These are phyloP conservation scores for Boletus rubropictus DNA, from an alignment of 768 basidiomycete species.

Conservation along the genomic window DNA sequence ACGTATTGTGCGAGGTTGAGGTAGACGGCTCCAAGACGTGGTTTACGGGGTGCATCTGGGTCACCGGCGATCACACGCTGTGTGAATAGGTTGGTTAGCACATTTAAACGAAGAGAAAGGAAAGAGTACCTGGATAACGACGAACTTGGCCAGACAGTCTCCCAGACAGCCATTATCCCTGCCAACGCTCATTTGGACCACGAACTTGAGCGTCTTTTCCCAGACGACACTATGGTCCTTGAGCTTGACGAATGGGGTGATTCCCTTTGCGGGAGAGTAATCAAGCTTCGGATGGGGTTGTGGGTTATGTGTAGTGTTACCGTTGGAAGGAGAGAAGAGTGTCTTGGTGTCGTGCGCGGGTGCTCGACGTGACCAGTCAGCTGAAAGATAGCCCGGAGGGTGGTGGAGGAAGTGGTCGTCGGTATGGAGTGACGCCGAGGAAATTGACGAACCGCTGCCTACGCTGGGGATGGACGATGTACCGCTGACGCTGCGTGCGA, in stretches of 20 bases:
- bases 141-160: slow-evolving; percentile 58
- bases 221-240: slow-evolving; percentile 62
- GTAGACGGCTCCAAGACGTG: slow-evolving; percentile 57
- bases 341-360: slow-evolving; percentile 1
- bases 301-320: neutral
- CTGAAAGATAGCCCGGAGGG: slow-evolving; percentile 21
- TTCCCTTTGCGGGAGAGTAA: slow-evolving; percentile 47
- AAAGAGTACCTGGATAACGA: slow-evolving; percentile 47
- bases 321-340: neutral
- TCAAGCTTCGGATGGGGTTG: neutral
- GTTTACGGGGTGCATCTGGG: slow-evolving; percentile 49
- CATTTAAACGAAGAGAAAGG: neutral
- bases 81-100: neutral
- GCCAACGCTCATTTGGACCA: slow-evolving; percentile 57
- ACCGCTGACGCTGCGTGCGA: slow-evolving; percentile 19
- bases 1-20: slow-evolving; percentile 76
- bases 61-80: slow-evolving; percentile 57
- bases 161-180: slow-evolving; percentile 43
- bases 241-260: slow-evolving; percentile 54
- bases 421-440: slow-evolving; percentile 6
- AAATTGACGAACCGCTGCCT: slow-evolving; percentile 20
- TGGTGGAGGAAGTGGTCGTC: slow-evolving; percentile 2
- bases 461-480: slow-evolving; percentile 19
- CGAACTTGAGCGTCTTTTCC: slow-evolving; percentile 51
- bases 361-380: slow-evolving; percentile 22